Evolutionary conservation across 2,329 filamentous ascomycete genomes (phyloP), one percentile per base, ranked within the genome.

Genomic region (Hypoxylon sp.): DNA sequence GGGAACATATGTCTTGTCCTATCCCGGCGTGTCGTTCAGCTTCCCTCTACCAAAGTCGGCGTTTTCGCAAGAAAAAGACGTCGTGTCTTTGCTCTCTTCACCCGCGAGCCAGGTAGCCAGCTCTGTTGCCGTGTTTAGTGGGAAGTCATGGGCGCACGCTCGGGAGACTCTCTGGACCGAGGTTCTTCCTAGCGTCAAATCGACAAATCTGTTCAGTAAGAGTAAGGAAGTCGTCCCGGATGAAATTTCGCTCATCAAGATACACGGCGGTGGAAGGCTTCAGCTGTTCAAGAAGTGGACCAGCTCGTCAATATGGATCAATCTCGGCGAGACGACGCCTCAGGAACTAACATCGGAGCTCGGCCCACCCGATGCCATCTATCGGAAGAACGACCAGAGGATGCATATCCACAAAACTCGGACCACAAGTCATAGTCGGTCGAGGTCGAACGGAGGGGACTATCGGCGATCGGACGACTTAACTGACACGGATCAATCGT

Each of bases 351-450:
- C 98, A 17, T 89, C 91, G 55, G 93, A 97, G 69, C 83, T 99
- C 6, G 95, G 95, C 0, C 92, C 95, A 4, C 95, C 95, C 1
- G 94, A 97, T 72, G 91, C 93, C 17, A 96, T 96, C 40, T 97
- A 97, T 74, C 86, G 90, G 62, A 97, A 96, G 76, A 91, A 90
- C 69, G 92, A 97, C 72, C 88, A 92, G 71, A 86, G 91, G 45
- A 89, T 97, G 77, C 90, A 91, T 10, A 95, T 97, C 48, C 93
- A 97, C 72, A 86, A 88, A 72, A 79, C 83, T 66, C 79, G 84
- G 18, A 78, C 81, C 3, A 74, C 78, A 4, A 85, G 83, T 65
- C 79, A 81, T 58, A 79, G 78, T 29, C 77, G 80, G 38, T 74
- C 75, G 20, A 77, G 82, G 33, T 78, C 81, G 1, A 79, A 75